A percentile compares a stretch with the other conserved stretches of the same genome.
Evolutionary conservation across 148 eudicot species (phyloP).

Genomic region (Silene latifolia): DNA sequence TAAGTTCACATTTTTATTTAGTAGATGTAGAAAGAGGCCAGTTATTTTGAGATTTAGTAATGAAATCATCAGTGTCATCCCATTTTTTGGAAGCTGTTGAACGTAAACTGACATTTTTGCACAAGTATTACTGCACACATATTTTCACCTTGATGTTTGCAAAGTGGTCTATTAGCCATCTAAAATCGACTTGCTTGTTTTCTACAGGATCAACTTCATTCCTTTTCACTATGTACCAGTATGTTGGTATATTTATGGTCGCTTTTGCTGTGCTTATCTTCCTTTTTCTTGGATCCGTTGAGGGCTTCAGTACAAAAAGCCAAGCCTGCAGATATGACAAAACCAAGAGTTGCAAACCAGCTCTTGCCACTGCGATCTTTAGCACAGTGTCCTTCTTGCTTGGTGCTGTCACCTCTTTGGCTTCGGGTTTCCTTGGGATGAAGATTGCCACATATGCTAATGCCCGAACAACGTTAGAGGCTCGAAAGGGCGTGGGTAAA

Average conservation of each 20-base stretch:
- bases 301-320: slow-evolving; percentile 77
- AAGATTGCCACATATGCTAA: slow-evolving; percentile 94
- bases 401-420: slow-evolving; percentile 73
- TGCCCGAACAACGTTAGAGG: slow-evolving; percentile 91
- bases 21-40: background rate
- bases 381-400: slow-evolving; percentile 82
- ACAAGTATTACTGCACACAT: background rate
- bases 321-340: slow-evolving; percentile 69
- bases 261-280: slow-evolving; percentile 81
- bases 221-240: slow-evolving; percentile 68
- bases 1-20: background rate
- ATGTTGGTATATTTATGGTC: slow-evolving; percentile 85
- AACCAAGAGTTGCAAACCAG: slow-evolving; percentile 74
- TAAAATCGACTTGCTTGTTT: background rate
- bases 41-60: too few relatives aligned
- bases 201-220: slow-evolving; percentile 82
- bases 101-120: background rate
- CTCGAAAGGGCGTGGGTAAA: slow-evolving; percentile 92
- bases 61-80: too few relatives aligned
- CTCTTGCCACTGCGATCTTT: slow-evolving; percentile 80
- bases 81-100: background rate
- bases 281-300: slow-evolving; percentile 94
- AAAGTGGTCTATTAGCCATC: background rate
- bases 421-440: slow-evolving; percentile 97
- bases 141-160: background rate